Percentiles rank a stretch among this genome's conserved stretches.
These are phyloP conservation scores for Russula lepida DNA, from an alignment of 768 basidiomycete genomes.

Conservation along the genomic window DNA sequence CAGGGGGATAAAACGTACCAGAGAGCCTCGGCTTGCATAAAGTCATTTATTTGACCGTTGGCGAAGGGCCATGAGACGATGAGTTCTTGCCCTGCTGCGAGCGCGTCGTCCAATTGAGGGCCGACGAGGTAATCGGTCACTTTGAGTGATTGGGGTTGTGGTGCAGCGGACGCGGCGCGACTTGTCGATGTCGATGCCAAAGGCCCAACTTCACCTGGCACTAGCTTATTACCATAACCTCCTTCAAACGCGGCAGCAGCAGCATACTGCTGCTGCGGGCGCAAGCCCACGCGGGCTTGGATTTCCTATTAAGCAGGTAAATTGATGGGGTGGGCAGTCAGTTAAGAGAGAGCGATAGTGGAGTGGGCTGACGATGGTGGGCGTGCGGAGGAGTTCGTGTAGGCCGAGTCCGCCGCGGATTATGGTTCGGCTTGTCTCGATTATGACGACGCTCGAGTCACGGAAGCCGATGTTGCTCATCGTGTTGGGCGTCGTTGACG, in stretches of 20 bases:
- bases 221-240: background rate
- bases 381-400: slow-evolving; percentile 67
- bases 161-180: slow-evolving; percentile 40
- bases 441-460: slow-evolving; percentile 70
- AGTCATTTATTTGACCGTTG: slow-evolving; percentile 64
- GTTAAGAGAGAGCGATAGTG: background rate
- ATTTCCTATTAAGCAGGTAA: slow-evolving; percentile 47
- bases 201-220: slow-evolving; percentile 23
- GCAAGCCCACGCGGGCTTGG: slow-evolving; percentile 70
- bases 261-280: slow-evolving; percentile 24
- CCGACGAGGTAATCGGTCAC: slow-evolving; percentile 82
- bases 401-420: slow-evolving; percentile 75
- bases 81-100: slow-evolving; percentile 65
- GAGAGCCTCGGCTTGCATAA: slow-evolving; percentile 80
- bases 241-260: background rate
- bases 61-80: slow-evolving; percentile 77
- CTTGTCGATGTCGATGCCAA: slow-evolving; percentile 40
- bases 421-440: slow-evolving; percentile 66
- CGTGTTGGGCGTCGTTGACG: background rate
- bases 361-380: slow-evolving; percentile 52
- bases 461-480: slow-evolving; percentile 56
- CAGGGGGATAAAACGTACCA: slow-evolving; percentile 42
- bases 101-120: slow-evolving; percentile 67
- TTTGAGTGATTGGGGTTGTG: slow-evolving; percentile 36
- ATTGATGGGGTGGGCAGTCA: too few relatives aligned